Percentiles rank a stretch among this genome's conserved stretches.
Conservation (phyloP, 2,329 filamentous ascomycete genomes). For the Coniella lustricola region DNA sequence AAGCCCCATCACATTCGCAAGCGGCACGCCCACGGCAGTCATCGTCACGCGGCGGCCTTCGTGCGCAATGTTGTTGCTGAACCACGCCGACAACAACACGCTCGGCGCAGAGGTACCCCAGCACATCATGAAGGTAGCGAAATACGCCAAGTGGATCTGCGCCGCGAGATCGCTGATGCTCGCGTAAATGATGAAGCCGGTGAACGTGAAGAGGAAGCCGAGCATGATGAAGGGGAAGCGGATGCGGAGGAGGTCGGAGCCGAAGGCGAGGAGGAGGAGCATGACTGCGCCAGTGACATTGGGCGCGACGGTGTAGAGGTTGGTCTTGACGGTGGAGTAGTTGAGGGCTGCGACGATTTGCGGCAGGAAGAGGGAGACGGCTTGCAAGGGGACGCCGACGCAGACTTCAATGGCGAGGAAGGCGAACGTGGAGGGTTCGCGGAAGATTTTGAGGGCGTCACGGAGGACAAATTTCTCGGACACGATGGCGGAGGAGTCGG, state of each 20-base stretch:
- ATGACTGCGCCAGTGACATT: constrained; percentile 68
- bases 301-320: constrained; percentile 73
- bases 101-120: constrained; percentile 72
- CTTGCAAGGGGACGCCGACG: constrained; percentile 52
- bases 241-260: constrained; percentile 56
- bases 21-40: constrained; percentile 64
- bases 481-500: constrained; percentile 62
- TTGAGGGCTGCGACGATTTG: constrained; percentile 46
- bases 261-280: constrained; percentile 65
- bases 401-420: constrained; percentile 51
- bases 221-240: constrained; percentile 69
- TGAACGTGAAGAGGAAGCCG: constrained; percentile 67
- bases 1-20: constrained; percentile 71
- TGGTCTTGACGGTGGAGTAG: constrained; percentile 51
- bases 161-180: constrained; percentile 49
- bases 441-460: constrained; percentile 46
- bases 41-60: constrained; percentile 65
- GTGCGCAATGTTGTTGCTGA: constrained; percentile 77
- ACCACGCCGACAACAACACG: constrained; percentile 59
- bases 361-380: constrained; percentile 41
- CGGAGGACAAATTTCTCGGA: constrained; percentile 44
- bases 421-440: constrained; percentile 38
- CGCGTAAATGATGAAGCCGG: constrained; percentile 73
- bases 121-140: constrained; percentile 74
- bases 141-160: constrained; percentile 62